A percentile compares a stretch with the other conserved stretches of the same genome.
Evolutionary conservation across 352 stramenopile species (phyloP).

Genomic region (Globisporangium radiosum): DNA sequence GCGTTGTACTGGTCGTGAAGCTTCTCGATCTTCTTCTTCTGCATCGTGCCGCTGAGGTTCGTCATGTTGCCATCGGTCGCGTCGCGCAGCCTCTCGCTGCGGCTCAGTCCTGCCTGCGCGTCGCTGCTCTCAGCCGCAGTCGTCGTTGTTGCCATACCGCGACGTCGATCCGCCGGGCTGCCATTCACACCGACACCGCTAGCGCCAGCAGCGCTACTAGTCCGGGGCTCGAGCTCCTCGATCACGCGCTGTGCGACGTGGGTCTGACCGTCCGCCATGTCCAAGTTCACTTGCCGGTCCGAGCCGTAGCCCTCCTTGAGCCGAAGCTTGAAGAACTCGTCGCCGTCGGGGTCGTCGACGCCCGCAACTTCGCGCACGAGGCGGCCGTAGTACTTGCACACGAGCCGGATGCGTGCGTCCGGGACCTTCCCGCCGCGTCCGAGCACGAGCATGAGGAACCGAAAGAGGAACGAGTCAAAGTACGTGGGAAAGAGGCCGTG

Average conservation of each 20-base stretch:
- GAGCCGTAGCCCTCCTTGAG: constrained; percentile 82
- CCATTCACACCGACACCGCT: constrained; percentile 26
- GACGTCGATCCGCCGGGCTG: constrained; percentile 1
- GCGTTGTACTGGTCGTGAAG: constrained; percentile 78
- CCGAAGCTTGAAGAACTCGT: constrained; percentile 85
- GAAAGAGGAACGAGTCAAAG: constrained; percentile 86
- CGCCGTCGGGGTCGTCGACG: constrained; percentile 86
- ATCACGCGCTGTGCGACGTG: constrained; percentile 74
- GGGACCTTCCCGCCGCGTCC: constrained; percentile 79
- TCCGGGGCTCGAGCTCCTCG: constrained; percentile 52
- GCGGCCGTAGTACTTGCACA: constrained; percentile 90
- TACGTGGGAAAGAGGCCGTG: constrained; percentile 70
- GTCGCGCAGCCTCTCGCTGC: constrained; percentile 27
- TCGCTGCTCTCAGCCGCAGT: constrained; percentile 15
- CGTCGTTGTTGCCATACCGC: not conserved
- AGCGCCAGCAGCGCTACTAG: too few relatives aligned
- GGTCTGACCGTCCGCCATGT: constrained; percentile 34
- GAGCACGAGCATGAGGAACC: constrained; percentile 84
- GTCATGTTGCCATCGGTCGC: constrained; percentile 63
- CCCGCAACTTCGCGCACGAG: constrained; percentile 89
- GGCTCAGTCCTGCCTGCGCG: too few relatives aligned
- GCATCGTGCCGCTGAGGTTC: constrained; percentile 49
- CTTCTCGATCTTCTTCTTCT: constrained; percentile 84
- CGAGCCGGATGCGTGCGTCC: constrained; percentile 90
- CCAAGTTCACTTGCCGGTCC: constrained; percentile 41